Base-by-base conservation (phyloP, 1,284 basidiomycete species). In the Afroboletus lepidellus region DNA sequence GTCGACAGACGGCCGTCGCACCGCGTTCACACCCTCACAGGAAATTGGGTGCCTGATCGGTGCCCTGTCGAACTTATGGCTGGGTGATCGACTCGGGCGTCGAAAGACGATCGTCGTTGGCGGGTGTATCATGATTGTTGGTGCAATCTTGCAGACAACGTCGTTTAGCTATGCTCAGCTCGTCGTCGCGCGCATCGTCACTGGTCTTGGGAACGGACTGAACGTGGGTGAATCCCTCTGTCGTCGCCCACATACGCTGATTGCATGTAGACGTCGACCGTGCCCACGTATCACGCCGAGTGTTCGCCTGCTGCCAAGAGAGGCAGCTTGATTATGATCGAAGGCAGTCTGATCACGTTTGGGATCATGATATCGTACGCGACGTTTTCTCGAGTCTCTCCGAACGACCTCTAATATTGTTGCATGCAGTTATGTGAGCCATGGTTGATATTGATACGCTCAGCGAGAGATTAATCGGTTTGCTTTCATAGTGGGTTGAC, bases 361-460 rank as follows among this genome's bases (percentile, higher is more conserved):
- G 86, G 86, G 54, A 80, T 87, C 60, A 86, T 85, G 79, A 69
- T 87, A 53, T 80, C 81, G 78, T 83, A 57, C 70, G 80, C 78
- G 69, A 18, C 0, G 20, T 58, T 34, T n/a, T 13, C 8, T 33
- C 0, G 7, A 21, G 8, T 33, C 8, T 33, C 27, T 41, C 15
- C 43, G 32, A 20, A 29, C 38, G 29, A 21, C 18, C 6, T 33
- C 42, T 66, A 51, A 64, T 3, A 15, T 23, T 15, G 25, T 50
- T 16, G 13, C 7, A 16, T 27, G 13, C 23, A 67, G 67, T 23
- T 69, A 66, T 54, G 66, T 70, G 53, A 67, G 64, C 41, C n/a
- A 23, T 36, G 2, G 8, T 51, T 11, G 12, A 18, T 15, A 12
- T 33, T 16, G 13, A 7, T 24, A 2, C 7, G 23, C 36, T 33